Evolutionary conservation across 495 filamentous ascomycete genomes (phyloP), one percentile per base, ranked within the genome.

Genomic region (Trichoderma orchidacearum): DNA sequence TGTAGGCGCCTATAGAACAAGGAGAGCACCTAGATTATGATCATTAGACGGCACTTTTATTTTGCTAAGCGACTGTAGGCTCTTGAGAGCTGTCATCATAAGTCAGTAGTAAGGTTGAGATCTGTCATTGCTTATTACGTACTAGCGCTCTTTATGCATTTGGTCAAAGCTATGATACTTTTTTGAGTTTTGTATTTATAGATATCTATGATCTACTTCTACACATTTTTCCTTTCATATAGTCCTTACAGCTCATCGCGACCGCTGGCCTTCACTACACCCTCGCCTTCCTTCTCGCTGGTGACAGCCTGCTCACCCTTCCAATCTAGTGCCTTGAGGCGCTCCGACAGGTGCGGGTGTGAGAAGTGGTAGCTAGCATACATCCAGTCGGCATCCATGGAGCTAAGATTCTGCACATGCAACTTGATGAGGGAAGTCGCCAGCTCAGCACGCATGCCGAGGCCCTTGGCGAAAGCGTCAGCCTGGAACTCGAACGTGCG

Each of bases 351-450:
- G 61, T 97, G 97, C 1, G 93, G 93, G 71, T 98, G 93, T 7
- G 90, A 96, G 79, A 91, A 95, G 73, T 97, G 88, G 74, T 97
- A 98, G 74, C 85, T 91, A 27, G 94, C 90, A 69, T 96, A 98
- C 74, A 96, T 79, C 86, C 86, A 94, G 69, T 98, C 94, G 36
- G 93, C 93, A 68, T 98, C 94, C 92, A 97, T 96, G 56, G 87
- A 94, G 73, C 89, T 91, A 56, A 98, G 78, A 65, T 98, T 98
- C 73, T 97, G 89, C 68, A 96, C 89, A 70, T 98, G 93, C 35
- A 98, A 86, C 75, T 97, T 98, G 72, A 97, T 87, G 58, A 98
- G 78, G 15, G 89, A 90, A 57, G 81, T 72, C 9, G 90, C 89
- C 28, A 98, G 83, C 63, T 96, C 84, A 23, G 78, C 73, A n/a